Percentiles rank a stretch among this genome's conserved stretches.
Evolutionary conservation across 345 rosid species (phyloP).

Genomic region (Excoecaria agallocha): DNA sequence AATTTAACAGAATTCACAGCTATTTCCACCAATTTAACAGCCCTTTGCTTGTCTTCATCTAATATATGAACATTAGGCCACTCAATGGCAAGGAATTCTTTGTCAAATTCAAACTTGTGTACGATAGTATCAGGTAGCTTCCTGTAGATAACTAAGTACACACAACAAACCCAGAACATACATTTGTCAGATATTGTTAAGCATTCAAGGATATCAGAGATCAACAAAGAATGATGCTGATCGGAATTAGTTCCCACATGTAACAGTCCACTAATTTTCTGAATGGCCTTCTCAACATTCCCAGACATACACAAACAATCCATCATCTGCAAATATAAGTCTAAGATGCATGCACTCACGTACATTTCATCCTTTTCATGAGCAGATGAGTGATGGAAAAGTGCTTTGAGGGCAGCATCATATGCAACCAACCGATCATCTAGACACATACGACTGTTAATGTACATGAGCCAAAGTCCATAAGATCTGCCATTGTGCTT

Average conservation of each 20-base stretch:
- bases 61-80: constrained; percentile 68
- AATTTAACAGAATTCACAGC: constrained; percentile 42
- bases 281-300: constrained; percentile 57
- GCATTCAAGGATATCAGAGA: constrained; percentile 78
- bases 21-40: constrained; percentile 46
- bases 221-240: constrained; percentile 54
- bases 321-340: constrained; percentile 87
- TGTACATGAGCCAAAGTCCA: constrained; percentile 83
- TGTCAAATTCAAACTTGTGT: constrained; percentile 69
- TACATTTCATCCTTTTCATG: constrained; percentile 35
- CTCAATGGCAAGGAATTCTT: constrained; percentile 59
- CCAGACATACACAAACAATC: constrained; percentile 75
- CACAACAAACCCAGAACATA: constrained; percentile 98
- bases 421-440: constrained; percentile 66
- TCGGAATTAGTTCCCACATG: constrained; percentile 47
- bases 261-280: constrained; percentile 46
- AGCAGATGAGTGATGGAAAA: constrained; percentile 48
- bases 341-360: constrained; percentile 81
- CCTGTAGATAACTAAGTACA: constrained; percentile 96
- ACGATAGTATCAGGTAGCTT: constrained; percentile 77
- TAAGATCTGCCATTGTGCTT: constrained; percentile 62
- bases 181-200: constrained; percentile 86
- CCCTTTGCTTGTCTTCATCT: constrained; percentile 53
- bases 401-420: constrained; percentile 62
- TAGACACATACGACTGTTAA: constrained; percentile 73